Percentiles rank a stretch among this genome's conserved stretches.
These are phyloP conservation scores for Xylaria sp. DNA, from an alignment of 2,329 filamentous ascomycete species.

Conservation along the genomic window DNA sequence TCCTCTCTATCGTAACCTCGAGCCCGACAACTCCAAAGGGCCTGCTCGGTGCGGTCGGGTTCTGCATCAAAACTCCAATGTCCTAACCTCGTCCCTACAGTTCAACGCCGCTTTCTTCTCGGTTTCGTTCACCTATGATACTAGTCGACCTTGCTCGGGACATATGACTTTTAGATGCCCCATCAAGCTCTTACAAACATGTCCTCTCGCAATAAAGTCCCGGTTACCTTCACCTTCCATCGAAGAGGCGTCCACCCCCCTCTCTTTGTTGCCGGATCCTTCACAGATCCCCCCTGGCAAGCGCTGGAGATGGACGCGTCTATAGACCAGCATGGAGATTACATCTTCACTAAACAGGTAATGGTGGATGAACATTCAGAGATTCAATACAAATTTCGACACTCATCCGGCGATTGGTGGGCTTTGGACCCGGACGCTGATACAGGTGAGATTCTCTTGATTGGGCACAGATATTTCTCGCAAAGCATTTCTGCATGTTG, in stretches of 20 bases:
- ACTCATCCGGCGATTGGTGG: slow-evolving; percentile 77
- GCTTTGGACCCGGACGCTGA: slow-evolving; percentile 71
- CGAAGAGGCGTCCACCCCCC: slow-evolving; percentile 71
- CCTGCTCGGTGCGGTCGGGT: background rate
- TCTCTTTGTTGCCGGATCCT: slow-evolving; percentile 76
- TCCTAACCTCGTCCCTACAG: slow-evolving; percentile 9
- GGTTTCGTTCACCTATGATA: slow-evolving; percentile 35
- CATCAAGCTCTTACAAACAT: slow-evolving; percentile 45
- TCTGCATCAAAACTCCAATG: background rate
- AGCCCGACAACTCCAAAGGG: background rate
- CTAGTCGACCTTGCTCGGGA: slow-evolving; percentile 23
- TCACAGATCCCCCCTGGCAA: slow-evolving; percentile 74
- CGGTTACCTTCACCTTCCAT: slow-evolving; percentile 70
- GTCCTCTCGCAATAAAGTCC: slow-evolving; percentile 52
- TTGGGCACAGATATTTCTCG: background rate
- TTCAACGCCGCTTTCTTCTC: background rate
- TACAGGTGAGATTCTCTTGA: slow-evolving; percentile 59
- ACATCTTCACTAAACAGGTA: slow-evolving; percentile 68
- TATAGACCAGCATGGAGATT: slow-evolving; percentile 62
- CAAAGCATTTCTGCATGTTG: slow-evolving; percentile 18
- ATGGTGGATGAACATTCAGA: slow-evolving; percentile 65
- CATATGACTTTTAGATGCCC: slow-evolving; percentile 30
- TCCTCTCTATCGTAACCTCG: background rate
- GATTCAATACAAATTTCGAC: slow-evolving; percentile 80
- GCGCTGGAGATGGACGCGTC: slow-evolving; percentile 72